phyloP scores from a whole-genome alignment of 1,284 basidiomycete genomes.

The Irpex sp. region DNA sequence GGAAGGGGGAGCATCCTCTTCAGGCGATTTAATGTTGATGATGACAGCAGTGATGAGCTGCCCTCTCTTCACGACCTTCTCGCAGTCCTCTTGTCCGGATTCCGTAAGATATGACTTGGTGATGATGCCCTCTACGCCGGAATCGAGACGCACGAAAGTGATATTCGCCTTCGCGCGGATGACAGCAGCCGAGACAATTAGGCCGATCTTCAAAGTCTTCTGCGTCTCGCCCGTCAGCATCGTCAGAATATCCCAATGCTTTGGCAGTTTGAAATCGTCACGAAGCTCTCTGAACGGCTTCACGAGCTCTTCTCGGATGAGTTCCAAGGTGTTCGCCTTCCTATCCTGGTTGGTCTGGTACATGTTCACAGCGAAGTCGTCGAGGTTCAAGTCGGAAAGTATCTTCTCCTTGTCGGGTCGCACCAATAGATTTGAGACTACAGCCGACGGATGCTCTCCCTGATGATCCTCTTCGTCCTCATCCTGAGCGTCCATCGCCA shows the following conservation, averaged over 20 bases:
- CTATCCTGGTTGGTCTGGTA: constrained; percentile 79
- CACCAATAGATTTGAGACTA: constrained; percentile 82
- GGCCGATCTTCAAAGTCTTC: constrained; percentile 74
- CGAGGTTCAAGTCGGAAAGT: constrained; percentile 88
- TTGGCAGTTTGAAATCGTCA: constrained; percentile 62
- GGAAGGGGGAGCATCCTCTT: constrained; percentile 50
- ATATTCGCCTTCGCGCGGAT: constrained; percentile 51
- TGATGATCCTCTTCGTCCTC: constrained; percentile 93
- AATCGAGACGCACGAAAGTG: constrained; percentile 78
- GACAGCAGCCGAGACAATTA: constrained; percentile 84
- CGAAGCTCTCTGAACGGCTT: constrained; percentile 83
- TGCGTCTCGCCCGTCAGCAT: constrained; percentile 95
- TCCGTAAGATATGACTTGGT: constrained; percentile 58
- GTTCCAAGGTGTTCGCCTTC: constrained; percentile 85
- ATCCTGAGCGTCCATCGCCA: constrained; percentile 97
- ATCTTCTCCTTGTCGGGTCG: constrained; percentile 80
- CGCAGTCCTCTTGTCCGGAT: constrained; percentile 41
- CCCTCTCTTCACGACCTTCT: constrained; percentile 60
- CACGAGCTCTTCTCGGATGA: constrained; percentile 89
- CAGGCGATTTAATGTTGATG: constrained; percentile 57
- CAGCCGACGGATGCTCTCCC: constrained; percentile 86
- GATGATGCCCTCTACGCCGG: constrained; percentile 88
- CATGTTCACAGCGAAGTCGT: constrained; percentile 95
- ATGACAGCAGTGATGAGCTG: constrained; percentile 85
- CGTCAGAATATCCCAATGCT: constrained; percentile 81